phyloP scores from a whole-genome alignment of 1,139 yeast genomes.

The Blastobotrys aristatus region DNA sequence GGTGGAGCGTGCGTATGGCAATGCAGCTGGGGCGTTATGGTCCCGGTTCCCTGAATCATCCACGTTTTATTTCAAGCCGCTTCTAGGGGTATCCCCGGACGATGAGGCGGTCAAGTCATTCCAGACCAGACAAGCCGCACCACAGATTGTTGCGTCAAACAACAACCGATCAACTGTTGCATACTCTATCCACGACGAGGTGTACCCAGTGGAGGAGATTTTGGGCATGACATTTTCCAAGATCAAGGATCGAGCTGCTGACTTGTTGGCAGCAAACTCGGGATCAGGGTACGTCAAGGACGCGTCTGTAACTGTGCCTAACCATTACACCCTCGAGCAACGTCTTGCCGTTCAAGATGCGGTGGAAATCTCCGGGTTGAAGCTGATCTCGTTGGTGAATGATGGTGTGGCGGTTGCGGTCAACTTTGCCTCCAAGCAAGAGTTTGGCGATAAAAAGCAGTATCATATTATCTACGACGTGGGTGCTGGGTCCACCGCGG shows the following conservation, averaged over 20 bases:
- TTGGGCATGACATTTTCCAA: conserved; percentile 78
- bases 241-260: conserved; percentile 58
- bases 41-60: conserved; percentile 73
- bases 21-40: conserved; percentile 63
- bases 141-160: conserved; percentile 45
- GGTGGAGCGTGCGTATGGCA: conserved; percentile 73
- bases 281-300: conserved; percentile 49
- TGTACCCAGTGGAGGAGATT: conserved; percentile 68
- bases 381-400: conserved; percentile 64
- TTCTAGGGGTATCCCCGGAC: conserved; percentile 61
- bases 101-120: conserved; percentile 44
- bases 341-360: conserved; percentile 71
- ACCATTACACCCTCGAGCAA: conserved; percentile 58
- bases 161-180: conserved; percentile 50
- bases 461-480: conserved; percentile 77
- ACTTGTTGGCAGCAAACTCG: conserved; percentile 36
- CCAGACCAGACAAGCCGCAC: conserved; percentile 55
- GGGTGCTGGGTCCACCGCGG: conserved; percentile 91
- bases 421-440: conserved; percentile 56
- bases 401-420: conserved; percentile 91
- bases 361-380: conserved; percentile 63
- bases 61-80: conserved; percentile 58
- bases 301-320: conserved; percentile 72
- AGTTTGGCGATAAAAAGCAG: conserved; percentile 41
- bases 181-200: conserved; percentile 43